These are phyloP conservation scores for Rhynchospora tenuis DNA, from an alignment of 176 grass and related monocot genomes.

Conservation along the genomic window DNA sequence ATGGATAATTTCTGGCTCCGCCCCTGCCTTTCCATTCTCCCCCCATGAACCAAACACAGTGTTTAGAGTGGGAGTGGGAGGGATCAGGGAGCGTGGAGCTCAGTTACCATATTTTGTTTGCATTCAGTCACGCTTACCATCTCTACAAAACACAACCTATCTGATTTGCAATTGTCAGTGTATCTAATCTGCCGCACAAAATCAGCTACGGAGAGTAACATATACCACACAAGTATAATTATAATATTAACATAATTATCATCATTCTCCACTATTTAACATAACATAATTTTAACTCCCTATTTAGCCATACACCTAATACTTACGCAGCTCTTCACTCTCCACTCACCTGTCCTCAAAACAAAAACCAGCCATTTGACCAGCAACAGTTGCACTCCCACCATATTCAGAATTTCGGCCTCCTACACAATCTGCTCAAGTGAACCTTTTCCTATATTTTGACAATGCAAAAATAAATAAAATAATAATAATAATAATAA, in stretches of 20 bases:
- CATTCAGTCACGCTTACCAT: background rate
- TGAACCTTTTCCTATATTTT: conserved; percentile 36
- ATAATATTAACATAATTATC: background rate
- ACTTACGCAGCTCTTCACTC: too few species aligned
- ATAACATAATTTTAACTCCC: too few species aligned
- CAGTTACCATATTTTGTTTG: background rate
- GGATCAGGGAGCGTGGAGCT: too few species aligned
- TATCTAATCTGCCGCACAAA: background rate
- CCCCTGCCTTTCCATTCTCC: too few species aligned
- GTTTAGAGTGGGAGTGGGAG: too few species aligned
- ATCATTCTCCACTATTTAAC: too few species aligned
- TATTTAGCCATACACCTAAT: background rate
- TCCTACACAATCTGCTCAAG: conserved; percentile 36
- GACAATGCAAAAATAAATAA: background rate
- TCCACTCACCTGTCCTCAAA: too few species aligned
- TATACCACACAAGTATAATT: background rate
- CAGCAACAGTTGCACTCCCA: background rate
- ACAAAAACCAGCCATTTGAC: background rate
- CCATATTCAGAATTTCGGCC: conserved; percentile 21
- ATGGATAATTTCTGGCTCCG: too few species aligned
- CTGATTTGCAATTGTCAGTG: background rate
- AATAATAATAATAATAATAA: background rate
- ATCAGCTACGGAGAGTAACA: background rate
- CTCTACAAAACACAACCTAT: background rate
- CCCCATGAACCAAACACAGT: too few species aligned